Evolutionary conservation across 2,329 filamentous ascomycete species (phyloP).

Genomic region (Arthrinium phaeospermum): DNA sequence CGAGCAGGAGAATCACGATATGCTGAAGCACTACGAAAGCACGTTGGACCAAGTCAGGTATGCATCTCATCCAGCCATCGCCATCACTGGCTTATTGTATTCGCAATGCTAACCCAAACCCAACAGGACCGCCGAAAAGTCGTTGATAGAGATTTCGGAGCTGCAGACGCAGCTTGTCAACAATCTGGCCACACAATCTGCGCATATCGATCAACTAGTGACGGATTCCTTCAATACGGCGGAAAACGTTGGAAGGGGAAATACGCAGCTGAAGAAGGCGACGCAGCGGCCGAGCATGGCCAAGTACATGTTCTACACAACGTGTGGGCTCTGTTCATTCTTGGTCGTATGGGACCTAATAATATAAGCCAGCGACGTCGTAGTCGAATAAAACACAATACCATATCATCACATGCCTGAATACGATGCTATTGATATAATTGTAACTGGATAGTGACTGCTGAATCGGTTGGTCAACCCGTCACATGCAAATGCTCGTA

Average conservation of each 20-base stretch:
- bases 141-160: slow-evolving; percentile 89
- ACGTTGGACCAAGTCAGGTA: slow-evolving; percentile 94
- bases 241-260: slow-evolving; percentile 87
- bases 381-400: neutral
- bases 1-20: slow-evolving; percentile 88
- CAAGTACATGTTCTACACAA: slow-evolving; percentile 81
- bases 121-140: slow-evolving; percentile 82
- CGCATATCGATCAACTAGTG: slow-evolving; percentile 88
- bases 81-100: neutral
- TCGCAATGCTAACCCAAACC: neutral
- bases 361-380: slow-evolving; percentile 43
- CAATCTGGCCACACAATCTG: slow-evolving; percentile 84
- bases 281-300: slow-evolving; percentile 74
- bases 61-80: neutral
- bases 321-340: slow-evolving; percentile 75
- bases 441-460: neutral
- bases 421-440: neutral
- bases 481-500: neutral
- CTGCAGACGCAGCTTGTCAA: slow-evolving; percentile 87
- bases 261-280: slow-evolving; percentile 88
- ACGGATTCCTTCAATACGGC: slow-evolving; percentile 81
- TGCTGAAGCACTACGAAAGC: slow-evolving; percentile 92
- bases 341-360: slow-evolving; percentile 81
- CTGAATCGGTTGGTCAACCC: neutral
- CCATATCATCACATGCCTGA: neutral